These are phyloP conservation scores for Didymella pinodella DNA, from an alignment of 2,329 filamentous ascomycete species.

Conservation along the genomic window DNA sequence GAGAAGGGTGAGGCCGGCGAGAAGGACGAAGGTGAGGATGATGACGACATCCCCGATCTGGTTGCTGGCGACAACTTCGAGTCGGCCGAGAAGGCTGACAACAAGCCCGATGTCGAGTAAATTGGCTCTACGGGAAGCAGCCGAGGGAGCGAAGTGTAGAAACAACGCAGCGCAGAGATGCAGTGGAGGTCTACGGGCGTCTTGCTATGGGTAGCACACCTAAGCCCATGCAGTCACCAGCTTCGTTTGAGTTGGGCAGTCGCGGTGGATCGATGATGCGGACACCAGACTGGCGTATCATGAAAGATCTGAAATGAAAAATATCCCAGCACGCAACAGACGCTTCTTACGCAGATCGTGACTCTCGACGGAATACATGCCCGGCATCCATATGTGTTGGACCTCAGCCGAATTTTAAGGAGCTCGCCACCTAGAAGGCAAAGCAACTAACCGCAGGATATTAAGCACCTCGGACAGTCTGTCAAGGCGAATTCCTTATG, in stretches of 20 bases:
- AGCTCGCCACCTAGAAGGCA: neutral
- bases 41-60: constrained; percentile 94
- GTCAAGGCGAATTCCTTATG: neutral
- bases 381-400: neutral
- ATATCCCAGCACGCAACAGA: constrained; percentile 38
- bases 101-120: constrained; percentile 82
- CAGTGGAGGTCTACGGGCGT: constrained; percentile 28
- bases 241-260: constrained; percentile 36
- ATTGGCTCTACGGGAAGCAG: constrained; percentile 22
- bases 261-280: constrained; percentile 39
- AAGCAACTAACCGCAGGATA: too few species aligned
- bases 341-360: neutral
- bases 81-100: constrained; percentile 57
- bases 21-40: constrained; percentile 67
- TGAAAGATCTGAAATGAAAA: constrained; percentile 49
- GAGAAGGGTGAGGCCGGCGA: constrained; percentile 78
- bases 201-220: constrained; percentile 12
- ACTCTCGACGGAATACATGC: neutral
- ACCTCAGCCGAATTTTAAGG: neutral
- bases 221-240: constrained; percentile 30
- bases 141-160: constrained; percentile 29
- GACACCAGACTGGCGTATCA: constrained; percentile 45
- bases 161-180: constrained; percentile 29
- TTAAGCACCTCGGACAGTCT: neutral
- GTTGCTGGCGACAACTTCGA: constrained; percentile 99